Evolutionary conservation across 2,329 filamentous ascomycete genomes (phyloP), one percentile per base, ranked within the genome.

Genomic region (Colletotrichum limetticola): DNA sequence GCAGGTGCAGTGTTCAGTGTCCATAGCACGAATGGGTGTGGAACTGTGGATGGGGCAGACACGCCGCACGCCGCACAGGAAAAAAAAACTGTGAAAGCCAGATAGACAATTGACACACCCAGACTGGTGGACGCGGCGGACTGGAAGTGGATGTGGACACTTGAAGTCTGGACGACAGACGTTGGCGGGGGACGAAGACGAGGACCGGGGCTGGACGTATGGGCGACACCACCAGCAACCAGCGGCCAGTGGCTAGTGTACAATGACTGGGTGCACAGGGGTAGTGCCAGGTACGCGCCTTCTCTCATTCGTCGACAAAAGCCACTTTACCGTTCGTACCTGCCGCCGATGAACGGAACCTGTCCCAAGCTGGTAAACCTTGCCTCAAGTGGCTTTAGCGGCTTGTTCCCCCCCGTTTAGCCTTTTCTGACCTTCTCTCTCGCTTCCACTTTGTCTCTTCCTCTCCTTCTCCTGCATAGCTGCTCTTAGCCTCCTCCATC

Each of bases 311-410:
- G 70, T 19, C 22, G 32, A 12, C 11, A 37, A 60, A 70, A 70
- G 70, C 70, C 70, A 65, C 66, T 59, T 19, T 49, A 65, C 66
- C 66, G 70, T 72, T 68, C 55, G 70, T 65, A 65, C 66, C 66
- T 72, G 70, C 60, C 53, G 59, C 70, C 70, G 66, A 72, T 65
- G 59, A 59, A 56, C 62, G 55, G 59, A 56, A 72, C 66, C 59
- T 64, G 49, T 14, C 59, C 30, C n/a, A 5, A 53, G 30, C 53
- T 32, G 30, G 53, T 16, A 59, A 53, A 58, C 69, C 52, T 53
- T 59, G 58, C 58, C 14, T 2, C 57, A 49, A 55, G 19, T 56
- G 53, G 46, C 60, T 46, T 60, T 72, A 61, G 70, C 62, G 60
- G 24, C 46, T 46, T 49, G 19, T 49, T 65, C 32, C 60, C 66